phyloP scores from a whole-genome alignment of 2,329 filamentous ascomycete genomes.

The Ceratocystis destructans region DNA sequence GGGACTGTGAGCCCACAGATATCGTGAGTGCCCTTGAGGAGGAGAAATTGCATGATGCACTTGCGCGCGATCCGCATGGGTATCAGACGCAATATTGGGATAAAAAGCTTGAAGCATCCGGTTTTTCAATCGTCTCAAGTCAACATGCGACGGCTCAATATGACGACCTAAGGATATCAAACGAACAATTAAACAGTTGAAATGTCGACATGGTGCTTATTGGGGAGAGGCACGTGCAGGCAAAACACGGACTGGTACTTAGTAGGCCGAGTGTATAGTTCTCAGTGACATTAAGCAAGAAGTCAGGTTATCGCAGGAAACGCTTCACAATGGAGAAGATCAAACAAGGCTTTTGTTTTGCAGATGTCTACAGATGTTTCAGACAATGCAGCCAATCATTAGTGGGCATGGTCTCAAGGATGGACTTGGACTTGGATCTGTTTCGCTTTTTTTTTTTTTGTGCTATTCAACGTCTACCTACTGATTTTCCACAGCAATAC shows the following conservation, averaged over 20 bases:
- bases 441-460: no score
- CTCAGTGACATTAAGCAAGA: not conserved
- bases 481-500: no score
- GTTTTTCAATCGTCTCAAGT: not conserved
- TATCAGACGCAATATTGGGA: no score
- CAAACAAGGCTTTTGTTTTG: slow-evolving; percentile 15
- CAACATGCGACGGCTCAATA: not conserved
- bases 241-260: not conserved
- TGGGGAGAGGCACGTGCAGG: not conserved
- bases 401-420: not conserved
- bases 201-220: not conserved
- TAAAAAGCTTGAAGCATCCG: not conserved
- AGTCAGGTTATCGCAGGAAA: not conserved
- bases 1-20: no score
- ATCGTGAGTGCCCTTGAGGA: no score
- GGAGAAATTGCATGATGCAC: no score
- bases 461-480: no score
- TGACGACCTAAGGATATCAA: not conserved
- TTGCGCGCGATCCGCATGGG: no score
- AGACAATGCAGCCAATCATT: not conserved
- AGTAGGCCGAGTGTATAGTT: not conserved
- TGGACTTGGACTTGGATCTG: not conserved
- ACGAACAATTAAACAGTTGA: not conserved
- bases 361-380: not conserved
- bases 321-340: slow-evolving; percentile 9